phyloP scores from a whole-genome alignment of 2,329 filamentous ascomycete genomes.

The Colletotrichum godetiae region DNA sequence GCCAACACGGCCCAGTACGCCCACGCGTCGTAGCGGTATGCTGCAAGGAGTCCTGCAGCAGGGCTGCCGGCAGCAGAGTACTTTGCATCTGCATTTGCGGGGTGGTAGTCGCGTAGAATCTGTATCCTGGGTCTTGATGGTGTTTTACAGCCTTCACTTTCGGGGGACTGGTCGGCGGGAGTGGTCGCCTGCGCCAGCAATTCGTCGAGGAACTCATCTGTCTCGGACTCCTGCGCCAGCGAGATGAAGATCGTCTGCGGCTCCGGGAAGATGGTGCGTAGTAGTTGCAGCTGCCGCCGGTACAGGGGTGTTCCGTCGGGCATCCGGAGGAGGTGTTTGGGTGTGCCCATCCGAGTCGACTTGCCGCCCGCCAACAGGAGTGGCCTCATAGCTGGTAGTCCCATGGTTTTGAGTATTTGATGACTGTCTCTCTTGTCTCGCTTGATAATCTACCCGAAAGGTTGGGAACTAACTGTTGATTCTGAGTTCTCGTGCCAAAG shows the following conservation, averaged over 20 bases:
- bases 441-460: not conserved
- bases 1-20: slow-evolving; percentile 46
- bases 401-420: not conserved
- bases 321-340: slow-evolving; percentile 46
- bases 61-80: slow-evolving; percentile 12
- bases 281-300: slow-evolving; percentile 40
- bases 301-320: slow-evolving; percentile 42
- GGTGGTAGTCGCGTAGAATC: slow-evolving; percentile 11
- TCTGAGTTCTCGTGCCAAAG: not conserved
- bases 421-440: not conserved
- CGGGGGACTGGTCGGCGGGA: slow-evolving; percentile 9
- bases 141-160: not conserved
- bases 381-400: slow-evolving; percentile 37
- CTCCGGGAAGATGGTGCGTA: slow-evolving; percentile 41
- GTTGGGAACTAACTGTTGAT: no score
- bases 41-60: slow-evolving; percentile 43
- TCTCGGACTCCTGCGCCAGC: slow-evolving; percentile 33
- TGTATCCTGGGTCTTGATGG: not conserved
- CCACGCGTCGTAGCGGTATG: slow-evolving; percentile 40
- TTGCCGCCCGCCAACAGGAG: slow-evolving; percentile 46
- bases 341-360: slow-evolving; percentile 44
- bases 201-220: slow-evolving; percentile 25
- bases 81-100: not conserved
- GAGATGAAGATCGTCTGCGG: slow-evolving; percentile 42
- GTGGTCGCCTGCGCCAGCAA: slow-evolving; percentile 18